Evolutionary conservation across 2,329 filamentous ascomycete species (phyloP).

Genomic region (Aspergillus puulaauensis): DNA sequence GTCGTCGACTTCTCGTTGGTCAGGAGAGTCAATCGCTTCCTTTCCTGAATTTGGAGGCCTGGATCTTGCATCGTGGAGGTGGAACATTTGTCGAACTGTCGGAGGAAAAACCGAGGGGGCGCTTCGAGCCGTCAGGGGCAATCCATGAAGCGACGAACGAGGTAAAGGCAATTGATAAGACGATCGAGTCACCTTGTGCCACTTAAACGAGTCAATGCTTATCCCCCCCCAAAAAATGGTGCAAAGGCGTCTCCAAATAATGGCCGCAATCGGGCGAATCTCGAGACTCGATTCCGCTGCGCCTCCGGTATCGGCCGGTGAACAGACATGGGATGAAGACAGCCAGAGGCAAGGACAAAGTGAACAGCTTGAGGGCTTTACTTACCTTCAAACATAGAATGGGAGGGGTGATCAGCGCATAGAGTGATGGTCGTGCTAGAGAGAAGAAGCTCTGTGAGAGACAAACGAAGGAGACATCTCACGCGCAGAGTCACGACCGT

Average conservation of each 20-base stretch:
- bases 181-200: not conserved
- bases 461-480: not conserved
- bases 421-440: not conserved
- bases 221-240: too few relatives aligned
- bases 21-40: conserved; percentile 5
- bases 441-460: not conserved
- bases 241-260: not conserved
- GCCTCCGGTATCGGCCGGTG: not conserved
- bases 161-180: not conserved
- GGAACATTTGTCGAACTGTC: not conserved
- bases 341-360: not conserved
- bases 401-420: not conserved
- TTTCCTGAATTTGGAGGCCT: not conserved
- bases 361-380: not conserved
- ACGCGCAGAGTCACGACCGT: not conserved
- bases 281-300: not conserved
- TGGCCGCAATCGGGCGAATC: not conserved
- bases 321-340: not conserved
- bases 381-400: not conserved
- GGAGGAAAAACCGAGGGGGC: not conserved
- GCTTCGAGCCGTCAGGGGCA: not conserved
- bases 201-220: not conserved
- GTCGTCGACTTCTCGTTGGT: not conserved
- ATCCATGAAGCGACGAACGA: not conserved
- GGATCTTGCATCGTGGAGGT: not conserved